Base-by-base conservation (phyloP, 257 asterid genomes). In the Plectranthus barbatus region DNA sequence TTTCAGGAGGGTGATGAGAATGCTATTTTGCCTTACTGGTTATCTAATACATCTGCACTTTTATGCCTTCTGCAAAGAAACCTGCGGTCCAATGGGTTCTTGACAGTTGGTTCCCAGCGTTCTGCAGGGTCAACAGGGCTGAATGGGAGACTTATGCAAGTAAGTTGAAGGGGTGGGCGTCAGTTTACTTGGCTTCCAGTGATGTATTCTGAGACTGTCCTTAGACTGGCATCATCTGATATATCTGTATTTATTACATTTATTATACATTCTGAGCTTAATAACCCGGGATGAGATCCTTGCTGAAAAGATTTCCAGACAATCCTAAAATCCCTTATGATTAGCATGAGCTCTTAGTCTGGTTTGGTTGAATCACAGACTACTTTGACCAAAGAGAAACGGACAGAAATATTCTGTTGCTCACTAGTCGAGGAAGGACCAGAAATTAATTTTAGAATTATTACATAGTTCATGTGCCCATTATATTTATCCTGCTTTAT, bases 31-130 rank as follows among this genome's bases (percentile, higher is more conserved):
- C 99, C 99, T 54, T 93, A 93, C 74, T 93, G 99, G 99, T 73
- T 93, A 65, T 87, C 99, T 44, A 90, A 85, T 74, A 77, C 95
- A 63, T 90, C 99, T 49, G 97, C 99, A 39, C 97, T 93, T 81
- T 71, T 93, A 45, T 90, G 97, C 74, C 94, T 93, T 60, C 84
- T 93, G 64, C 99, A 93, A 80, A 87, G 87, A 77, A 90, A 90
- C 65, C 79, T 87, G 75, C 90, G 90, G 64, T 80, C 95, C 47
- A 93, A 70, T 80, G 99, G 97, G 67, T 90, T 90, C 75, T 61
- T 86, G 72, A 72, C 80, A 76, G 73, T 88, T 59, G 77, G 81
- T 75, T 76, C 95, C 76, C 96, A 83, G 71, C 94, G 95, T 62
- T 80, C 96, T 67, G 88, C 76, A 12, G 88, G 93, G 40, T 83